Base-by-base conservation (phyloP, 2,329 filamentous ascomycete genomes). In the Rhynchosporium secalis region DNA sequence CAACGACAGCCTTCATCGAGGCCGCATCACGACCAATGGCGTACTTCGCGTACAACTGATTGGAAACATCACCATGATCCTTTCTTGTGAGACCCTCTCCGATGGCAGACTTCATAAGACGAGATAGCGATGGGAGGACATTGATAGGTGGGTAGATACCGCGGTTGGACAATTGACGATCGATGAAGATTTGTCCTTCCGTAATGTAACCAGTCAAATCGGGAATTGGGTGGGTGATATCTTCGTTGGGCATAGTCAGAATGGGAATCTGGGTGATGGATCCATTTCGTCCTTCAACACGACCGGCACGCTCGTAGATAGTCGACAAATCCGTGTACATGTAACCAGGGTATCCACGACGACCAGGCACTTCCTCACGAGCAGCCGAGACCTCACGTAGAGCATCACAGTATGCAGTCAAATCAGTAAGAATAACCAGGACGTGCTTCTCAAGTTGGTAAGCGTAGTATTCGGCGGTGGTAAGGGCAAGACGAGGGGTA, bases 321-420 rank as follows among this genome's bases (percentile, higher is more conserved):
- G 95, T 99, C 64, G 95, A 97, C 87, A 99, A 90, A 86, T 99
- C 96, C 71, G 95, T 99, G 84, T 99, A 99, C 95, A 99, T 99
- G 85, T 99, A 99, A 91, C 95, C 95, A 59, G 95, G 95, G 82
- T 95, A 99, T 85, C 95, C 95, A 87, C 95, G 94, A 78, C 95
- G 94, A 84, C 95, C 95, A 46, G 95, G 95, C 48, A 99, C 95
- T 87, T 99, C 95, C 84, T 99, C 95, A 81, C 95, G 87, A 58
- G 95, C 95, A 60, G 95, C 94, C 13, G 95, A 99, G 56, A 99
- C 95, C 80, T 99, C 95, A 86, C 95, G 95, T 69, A 99, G 89
- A 69, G 95, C 96, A 78, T 99, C 95, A 78, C 96, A 99, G 84
- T 99, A 99, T 56, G 95, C 92, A 1, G 95, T 95, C 71, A 99